These are phyloP conservation scores for Blastobotrys chiropterorum DNA, from an alignment of 805 yeast genomes.

Conservation along the genomic window DNA sequence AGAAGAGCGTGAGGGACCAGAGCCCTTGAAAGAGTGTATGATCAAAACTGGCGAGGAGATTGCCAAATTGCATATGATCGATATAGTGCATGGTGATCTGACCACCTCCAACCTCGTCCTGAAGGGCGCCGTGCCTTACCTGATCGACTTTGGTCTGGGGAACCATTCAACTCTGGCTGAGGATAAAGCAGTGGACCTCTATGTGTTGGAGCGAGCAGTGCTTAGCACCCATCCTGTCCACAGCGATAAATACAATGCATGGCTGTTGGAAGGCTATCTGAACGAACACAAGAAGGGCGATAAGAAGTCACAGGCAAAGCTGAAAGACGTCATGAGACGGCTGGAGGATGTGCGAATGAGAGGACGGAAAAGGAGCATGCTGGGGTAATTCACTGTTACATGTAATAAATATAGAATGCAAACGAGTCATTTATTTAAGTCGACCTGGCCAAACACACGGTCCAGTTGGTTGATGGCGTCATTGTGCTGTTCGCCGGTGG, in stretches of 20 bases:
- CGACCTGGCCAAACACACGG: slow-evolving; percentile 23
- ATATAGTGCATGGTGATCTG: slow-evolving; percentile 87
- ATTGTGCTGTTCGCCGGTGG: not conserved
- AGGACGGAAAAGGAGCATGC: slow-evolving; percentile 93
- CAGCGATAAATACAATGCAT: slow-evolving; percentile 54
- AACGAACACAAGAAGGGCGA: slow-evolving; percentile 17
- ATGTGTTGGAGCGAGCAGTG: slow-evolving; percentile 88
- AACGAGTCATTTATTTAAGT: slow-evolving; percentile 6
- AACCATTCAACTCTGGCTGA: slow-evolving; percentile 70
- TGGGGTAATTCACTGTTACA: slow-evolving; percentile 52
- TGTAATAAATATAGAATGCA: no score
- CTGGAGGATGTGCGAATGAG: slow-evolving; percentile 81
- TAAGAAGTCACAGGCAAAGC: slow-evolving; percentile 25
- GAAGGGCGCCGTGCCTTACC: slow-evolving; percentile 37
- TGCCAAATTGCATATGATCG: slow-evolving; percentile 66
- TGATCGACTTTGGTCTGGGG: slow-evolving; percentile 91
- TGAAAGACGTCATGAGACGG: slow-evolving; percentile 51
- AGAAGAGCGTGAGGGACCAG: slow-evolving; percentile 8
- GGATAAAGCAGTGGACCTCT: slow-evolving; percentile 95
- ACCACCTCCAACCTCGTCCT: slow-evolving; percentile 84
- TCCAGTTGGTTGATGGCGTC: slow-evolving; percentile 20
- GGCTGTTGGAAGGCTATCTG: slow-evolving; percentile 68
- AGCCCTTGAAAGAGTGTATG: slow-evolving; percentile 13
- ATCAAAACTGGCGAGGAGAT: slow-evolving; percentile 57
- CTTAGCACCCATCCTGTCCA: slow-evolving; percentile 81